A percentile compares a stretch with the other conserved stretches of the same genome.
Conservation (phyloP, 306 rosid genomes). For the Hippophae tibetana region DNA sequence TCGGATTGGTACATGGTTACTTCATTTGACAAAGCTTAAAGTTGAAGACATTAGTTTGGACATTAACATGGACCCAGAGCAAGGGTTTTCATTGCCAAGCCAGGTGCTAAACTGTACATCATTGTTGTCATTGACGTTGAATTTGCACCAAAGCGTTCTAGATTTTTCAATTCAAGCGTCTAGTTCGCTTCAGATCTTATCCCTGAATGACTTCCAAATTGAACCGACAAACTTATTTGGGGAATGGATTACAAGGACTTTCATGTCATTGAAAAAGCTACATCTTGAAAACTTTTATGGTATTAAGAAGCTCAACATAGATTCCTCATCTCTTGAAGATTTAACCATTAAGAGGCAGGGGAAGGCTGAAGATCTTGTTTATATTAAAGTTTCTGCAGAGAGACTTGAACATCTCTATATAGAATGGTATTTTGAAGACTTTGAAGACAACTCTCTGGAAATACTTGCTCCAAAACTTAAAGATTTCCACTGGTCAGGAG, state of each 20-base stretch:
- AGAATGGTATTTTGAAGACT: background rate
- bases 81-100: background rate
- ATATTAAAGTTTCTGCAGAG: background rate
- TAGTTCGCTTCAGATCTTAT: background rate
- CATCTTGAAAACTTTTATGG: background rate
- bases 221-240: background rate
- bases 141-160: background rate
- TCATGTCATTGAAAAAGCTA: background rate
- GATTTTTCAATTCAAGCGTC: background rate
- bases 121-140: background rate
- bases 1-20: background rate
- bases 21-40: background rate
- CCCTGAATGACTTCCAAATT: background rate
- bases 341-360: background rate
- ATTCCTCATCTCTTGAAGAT: background rate
- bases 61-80: background rate
- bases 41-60: background rate
- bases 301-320: background rate
- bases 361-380: background rate
- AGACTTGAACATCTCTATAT: background rate
- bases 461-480: background rate
- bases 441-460: background rate
- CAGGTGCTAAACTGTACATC: background rate
- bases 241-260: background rate
- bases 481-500: background rate